Conservation (phyloP, 1,284 basidiomycete species). For the Calocybe gambosa region DNA sequence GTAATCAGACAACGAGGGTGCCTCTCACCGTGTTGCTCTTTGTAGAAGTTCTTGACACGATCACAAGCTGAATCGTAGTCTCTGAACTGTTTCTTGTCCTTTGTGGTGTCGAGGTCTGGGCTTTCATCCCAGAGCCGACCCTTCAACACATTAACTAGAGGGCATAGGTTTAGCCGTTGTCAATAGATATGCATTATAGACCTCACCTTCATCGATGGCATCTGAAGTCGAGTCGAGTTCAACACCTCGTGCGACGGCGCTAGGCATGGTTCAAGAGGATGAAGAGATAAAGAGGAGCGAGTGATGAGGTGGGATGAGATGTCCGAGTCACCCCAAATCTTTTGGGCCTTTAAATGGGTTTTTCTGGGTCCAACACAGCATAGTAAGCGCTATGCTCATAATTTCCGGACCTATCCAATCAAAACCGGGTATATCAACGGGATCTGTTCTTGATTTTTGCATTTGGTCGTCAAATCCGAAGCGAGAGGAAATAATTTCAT, state of each 20-base stretch:
- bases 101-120: constrained; percentile 66
- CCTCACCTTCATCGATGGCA: constrained; percentile 22
- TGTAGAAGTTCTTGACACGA: constrained; percentile 82
- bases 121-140: constrained; percentile 53
- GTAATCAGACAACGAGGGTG: too few relatives aligned
- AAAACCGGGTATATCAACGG: constrained; percentile 5
- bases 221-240: constrained; percentile 25
- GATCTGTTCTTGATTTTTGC: background rate
- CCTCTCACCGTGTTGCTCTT: constrained; percentile 79
- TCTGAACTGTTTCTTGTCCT: constrained; percentile 73
- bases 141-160: constrained; percentile 63
- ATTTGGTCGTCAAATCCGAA: background rate
- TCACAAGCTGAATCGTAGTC: constrained; percentile 77
- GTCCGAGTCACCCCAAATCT: constrained; percentile 3
- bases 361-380: background rate
- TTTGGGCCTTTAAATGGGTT: constrained; percentile 4
- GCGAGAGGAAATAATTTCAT: constrained; percentile 2
- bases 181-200: background rate
- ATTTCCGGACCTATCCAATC: background rate
- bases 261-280: constrained; percentile 20
- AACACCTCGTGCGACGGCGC: constrained; percentile 17
- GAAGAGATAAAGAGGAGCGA: constrained; percentile 2
- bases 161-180: background rate
- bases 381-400: background rate
- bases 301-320: background rate